Conservation (phyloP, 352 stramenopile species). For the Phytophthora tentaculata region DNA sequence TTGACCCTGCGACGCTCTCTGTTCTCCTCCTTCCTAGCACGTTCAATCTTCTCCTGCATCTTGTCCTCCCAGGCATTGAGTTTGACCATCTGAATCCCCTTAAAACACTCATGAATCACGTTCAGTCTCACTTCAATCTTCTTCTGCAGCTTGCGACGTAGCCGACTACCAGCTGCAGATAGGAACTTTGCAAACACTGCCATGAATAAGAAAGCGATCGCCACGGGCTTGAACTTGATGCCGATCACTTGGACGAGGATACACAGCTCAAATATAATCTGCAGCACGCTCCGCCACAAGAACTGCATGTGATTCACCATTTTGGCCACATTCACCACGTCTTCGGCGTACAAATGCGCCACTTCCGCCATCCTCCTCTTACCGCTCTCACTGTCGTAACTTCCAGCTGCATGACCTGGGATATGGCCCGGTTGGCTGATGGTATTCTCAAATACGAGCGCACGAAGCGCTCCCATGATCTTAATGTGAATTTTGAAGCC, state of each 20-base stretch:
- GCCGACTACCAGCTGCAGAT: constrained; percentile 25
- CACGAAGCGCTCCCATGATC: constrained; percentile 38
- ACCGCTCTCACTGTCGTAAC: constrained; percentile 26
- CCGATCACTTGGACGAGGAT: constrained; percentile 48
- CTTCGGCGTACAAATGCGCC: constrained; percentile 40
- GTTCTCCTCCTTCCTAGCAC: constrained; percentile 46
- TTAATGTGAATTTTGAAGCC: constrained; percentile 47
- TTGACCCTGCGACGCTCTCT: constrained; percentile 27
- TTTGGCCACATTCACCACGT: constrained; percentile 31
- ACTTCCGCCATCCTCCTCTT: constrained; percentile 50
- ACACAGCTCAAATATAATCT: constrained; percentile 43
- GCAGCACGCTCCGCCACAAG: constrained; percentile 35
- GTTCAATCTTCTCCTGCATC: constrained; percentile 48
- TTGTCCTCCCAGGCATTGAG: constrained; percentile 67
- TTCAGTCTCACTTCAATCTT: constrained; percentile 37
- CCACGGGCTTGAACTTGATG: constrained; percentile 38
- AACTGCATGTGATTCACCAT: constrained; percentile 40
- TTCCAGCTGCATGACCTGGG: constrained; percentile 25
- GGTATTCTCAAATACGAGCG: constrained; percentile 48
- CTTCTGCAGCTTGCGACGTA: constrained; percentile 32
- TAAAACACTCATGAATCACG: constrained; percentile 57
- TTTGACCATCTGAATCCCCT: constrained; percentile 65
- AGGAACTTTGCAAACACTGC: constrained; percentile 27
- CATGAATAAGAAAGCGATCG: constrained; percentile 36
- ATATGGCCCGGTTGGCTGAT: constrained; percentile 36